Percentiles rank a stretch among this genome's conserved stretches.
phyloP scores from a whole-genome alignment of 2,329 filamentous ascomycete species.

The Fusarium sp. region DNA sequence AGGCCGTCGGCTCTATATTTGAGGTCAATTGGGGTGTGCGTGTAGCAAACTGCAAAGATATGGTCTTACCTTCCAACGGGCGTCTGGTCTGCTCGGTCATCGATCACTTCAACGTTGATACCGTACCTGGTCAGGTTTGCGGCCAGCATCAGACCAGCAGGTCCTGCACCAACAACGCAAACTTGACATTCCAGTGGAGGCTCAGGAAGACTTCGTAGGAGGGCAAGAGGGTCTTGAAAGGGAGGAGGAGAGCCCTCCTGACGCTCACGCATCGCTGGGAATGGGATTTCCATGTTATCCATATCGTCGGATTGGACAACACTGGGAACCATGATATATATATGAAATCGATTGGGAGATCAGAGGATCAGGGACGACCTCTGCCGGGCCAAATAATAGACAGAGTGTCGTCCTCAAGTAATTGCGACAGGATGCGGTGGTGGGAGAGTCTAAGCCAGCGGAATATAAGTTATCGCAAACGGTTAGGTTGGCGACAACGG shows the following conservation, averaged over 20 bases:
- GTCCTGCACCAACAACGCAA: conserved; percentile 66
- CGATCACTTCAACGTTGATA: conserved; percentile 72
- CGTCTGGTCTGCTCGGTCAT: conserved; percentile 76
- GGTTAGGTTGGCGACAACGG: conserved; percentile 26
- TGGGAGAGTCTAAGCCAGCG: conserved; percentile 5
- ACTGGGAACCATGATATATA: conserved; percentile 48
- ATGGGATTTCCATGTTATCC: conserved; percentile 43
- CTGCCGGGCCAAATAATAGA: conserved; percentile 36
- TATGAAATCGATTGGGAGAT: conserved; percentile 15
- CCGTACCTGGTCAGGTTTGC: conserved; percentile 71
- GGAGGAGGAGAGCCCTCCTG: conserved; percentile 49
- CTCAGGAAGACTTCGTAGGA: conserved; percentile 61
- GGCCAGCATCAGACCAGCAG: conserved; percentile 66
- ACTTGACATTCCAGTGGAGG: conserved; percentile 60
- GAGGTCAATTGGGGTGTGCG: conserved; percentile 31
- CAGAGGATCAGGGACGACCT: conserved; percentile 47
- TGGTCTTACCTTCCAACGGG: conserved; percentile 66
- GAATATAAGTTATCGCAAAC: conserved; percentile 11
- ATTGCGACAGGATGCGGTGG: conserved; percentile 19
- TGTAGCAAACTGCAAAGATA: background rate
- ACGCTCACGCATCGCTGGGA: conserved; percentile 40
- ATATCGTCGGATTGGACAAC: conserved; percentile 48
- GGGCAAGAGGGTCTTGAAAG: conserved; percentile 59
- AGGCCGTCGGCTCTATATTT: conserved; percentile 72
- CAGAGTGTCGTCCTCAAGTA: conserved; percentile 43